These are phyloP conservation scores for Fusarium sp. DNA, from an alignment of 2,329 filamentous ascomycete species.

Conservation along the genomic window DNA sequence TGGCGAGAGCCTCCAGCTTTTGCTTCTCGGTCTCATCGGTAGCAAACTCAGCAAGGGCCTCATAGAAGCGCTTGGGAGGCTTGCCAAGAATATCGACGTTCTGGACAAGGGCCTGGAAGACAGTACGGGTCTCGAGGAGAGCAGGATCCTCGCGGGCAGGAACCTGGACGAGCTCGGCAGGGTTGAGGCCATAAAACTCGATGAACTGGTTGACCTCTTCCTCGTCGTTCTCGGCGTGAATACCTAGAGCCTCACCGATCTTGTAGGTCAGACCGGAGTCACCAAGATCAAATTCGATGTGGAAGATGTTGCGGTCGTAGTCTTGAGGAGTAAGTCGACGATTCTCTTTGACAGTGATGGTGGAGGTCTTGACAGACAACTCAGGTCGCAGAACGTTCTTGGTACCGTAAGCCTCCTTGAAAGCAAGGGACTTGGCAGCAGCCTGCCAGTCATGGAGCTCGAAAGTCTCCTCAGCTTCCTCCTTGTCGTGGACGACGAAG, in stretches of 20 bases:
- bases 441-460: constrained; percentile 80
- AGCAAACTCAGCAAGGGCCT: constrained; percentile 86
- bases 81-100: constrained; percentile 97
- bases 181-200: constrained; percentile 84
- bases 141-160: constrained; percentile 81
- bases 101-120: constrained; percentile 90
- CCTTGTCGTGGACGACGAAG: constrained; percentile 83
- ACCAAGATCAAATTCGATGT: constrained; percentile 98
- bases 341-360: constrained; percentile 93
- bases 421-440: constrained; percentile 85
- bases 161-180: constrained; percentile 88
- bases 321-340: constrained; percentile 85
- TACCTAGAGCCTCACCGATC: constrained; percentile 95
- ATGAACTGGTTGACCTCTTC: constrained; percentile 86
- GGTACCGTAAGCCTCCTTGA: constrained; percentile 93
- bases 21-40: constrained; percentile 83
- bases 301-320: constrained; percentile 99
- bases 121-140: constrained; percentile 85
- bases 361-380: constrained; percentile 83
- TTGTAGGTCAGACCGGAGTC: constrained; percentile 92
- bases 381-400: constrained; percentile 82
- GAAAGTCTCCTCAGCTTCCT: constrained; percentile 73
- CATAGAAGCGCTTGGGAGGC: constrained; percentile 98
- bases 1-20: constrained; percentile 78
- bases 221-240: constrained; percentile 93